phyloP scores from a whole-genome alignment of 1,139 yeast species.

The Candida frijolesensis region DNA sequence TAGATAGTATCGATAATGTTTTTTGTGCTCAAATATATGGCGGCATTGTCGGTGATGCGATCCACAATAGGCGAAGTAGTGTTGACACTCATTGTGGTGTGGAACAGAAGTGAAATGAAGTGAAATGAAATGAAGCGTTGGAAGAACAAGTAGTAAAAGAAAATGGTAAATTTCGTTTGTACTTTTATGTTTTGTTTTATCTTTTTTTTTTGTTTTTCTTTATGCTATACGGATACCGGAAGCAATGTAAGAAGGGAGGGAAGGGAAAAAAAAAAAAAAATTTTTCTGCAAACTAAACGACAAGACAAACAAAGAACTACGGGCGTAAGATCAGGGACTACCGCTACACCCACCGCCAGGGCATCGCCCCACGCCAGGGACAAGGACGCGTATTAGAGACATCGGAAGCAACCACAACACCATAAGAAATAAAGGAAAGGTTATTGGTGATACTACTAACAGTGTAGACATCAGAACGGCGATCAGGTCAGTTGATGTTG shows the following conservation, averaged over 20 bases:
- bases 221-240: neutral
- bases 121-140: neutral
- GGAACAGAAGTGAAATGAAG: neutral
- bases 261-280: neutral
- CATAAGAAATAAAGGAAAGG: neutral
- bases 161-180: neutral
- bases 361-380: neutral
- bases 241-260: neutral
- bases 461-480: too few species aligned
- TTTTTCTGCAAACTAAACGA: neutral
- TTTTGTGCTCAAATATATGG: slow-evolving; percentile 8
- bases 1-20: slow-evolving; percentile 3
- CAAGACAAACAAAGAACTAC: neutral
- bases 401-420: neutral
- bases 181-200: neutral
- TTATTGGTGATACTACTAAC: too few species aligned
- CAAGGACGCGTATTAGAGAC: neutral
- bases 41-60: slow-evolving; percentile 9
- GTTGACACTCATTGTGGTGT: slow-evolving; percentile 17
- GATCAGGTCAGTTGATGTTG: neutral
- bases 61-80: slow-evolving; percentile 18
- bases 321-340: neutral
- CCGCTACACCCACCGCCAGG: neutral
- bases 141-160: neutral
- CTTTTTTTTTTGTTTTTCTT: neutral